Percentiles rank a stretch among this genome's conserved stretches.
phyloP scores from a whole-genome alignment of 2,329 filamentous ascomycete species.

The Diaporthe caulivora region DNA sequence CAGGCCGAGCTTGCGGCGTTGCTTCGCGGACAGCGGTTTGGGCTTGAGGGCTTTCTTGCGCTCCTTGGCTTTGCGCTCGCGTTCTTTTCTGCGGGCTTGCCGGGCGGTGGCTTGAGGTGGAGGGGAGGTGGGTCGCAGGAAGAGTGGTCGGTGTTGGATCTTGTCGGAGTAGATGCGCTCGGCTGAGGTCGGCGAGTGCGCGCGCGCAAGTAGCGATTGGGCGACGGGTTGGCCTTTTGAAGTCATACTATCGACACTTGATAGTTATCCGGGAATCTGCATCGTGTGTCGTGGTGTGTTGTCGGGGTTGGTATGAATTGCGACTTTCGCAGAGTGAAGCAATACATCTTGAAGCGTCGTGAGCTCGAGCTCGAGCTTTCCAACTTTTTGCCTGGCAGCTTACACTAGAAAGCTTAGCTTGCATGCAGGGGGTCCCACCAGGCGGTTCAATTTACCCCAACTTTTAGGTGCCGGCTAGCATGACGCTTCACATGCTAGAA shows the following conservation, averaged over 20 bases:
- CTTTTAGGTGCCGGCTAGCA: background rate
- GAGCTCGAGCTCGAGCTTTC: background rate
- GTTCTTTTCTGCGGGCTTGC: slow-evolving; percentile 65
- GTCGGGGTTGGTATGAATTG: background rate
- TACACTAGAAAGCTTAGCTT: slow-evolving; percentile 2
- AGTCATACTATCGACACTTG: slow-evolving; percentile 17
- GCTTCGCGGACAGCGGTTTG: slow-evolving; percentile 81
- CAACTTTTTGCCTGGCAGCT: background rate
- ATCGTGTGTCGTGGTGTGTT: background rate
- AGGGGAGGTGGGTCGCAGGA: slow-evolving; percentile 82
- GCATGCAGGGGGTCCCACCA: slow-evolving; percentile 10
- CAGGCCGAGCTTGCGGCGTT: slow-evolving; percentile 79
- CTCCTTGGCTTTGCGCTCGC: slow-evolving; percentile 60
- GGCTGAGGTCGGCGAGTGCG: slow-evolving; percentile 81
- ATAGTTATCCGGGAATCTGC: background rate
- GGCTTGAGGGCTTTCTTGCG: slow-evolving; percentile 63
- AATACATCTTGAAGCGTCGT: background rate
- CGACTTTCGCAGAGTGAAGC: background rate
- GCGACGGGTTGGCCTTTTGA: slow-evolving; percentile 56
- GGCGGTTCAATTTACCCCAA: slow-evolving; percentile 10
- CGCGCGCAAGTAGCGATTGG: slow-evolving; percentile 77
- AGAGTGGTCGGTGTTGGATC: slow-evolving; percentile 84
- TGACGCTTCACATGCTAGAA: slow-evolving; percentile 34
- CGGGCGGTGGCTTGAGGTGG: slow-evolving; percentile 69
- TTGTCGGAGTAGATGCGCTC: slow-evolving; percentile 83